Base-by-base conservation (phyloP, 73 alveolate genomes). In the Urostyla sp. region DNA sequence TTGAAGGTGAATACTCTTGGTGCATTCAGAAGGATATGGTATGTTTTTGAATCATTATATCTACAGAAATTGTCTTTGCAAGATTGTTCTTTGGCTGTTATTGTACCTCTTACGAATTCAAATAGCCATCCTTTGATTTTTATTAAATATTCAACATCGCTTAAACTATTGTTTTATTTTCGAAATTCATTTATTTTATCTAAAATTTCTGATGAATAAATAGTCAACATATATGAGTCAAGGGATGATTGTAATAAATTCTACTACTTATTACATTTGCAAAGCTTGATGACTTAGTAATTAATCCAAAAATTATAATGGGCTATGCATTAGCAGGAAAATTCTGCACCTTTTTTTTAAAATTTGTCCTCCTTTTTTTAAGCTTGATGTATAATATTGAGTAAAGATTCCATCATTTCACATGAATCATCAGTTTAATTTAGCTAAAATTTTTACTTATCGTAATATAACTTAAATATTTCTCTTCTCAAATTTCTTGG, bases 381-480 rank as follows among this genome's bases (percentile, higher is more conserved):
- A 31, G 11, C 79, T 24, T 63, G 7, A 40, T 63, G 79, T 24
- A 63, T 26, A 1, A 24, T 1, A 46, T 63, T 63, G 4, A 63
- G 53, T 20, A 63, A 20, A 38, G 1, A 36, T 21, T 63, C 79
- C 10, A 63, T 7, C 5, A 31, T 30, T 48, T 63, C 79, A 40
- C 79, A 63, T 7, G 79, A 57, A 21, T 63, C 79, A 63, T 63
- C 79, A 1, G 79, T 63, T 63, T 63, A 57, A 43, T 43, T 63
- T 37, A 63, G n/a, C 79, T 58, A 58, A 31, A 63, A 63, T 43
- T 40, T 63, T 5, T 40, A 7, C 30, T 34, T n/a, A 16, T 6
- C 7, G 11, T 38, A 37, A n/a, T 24, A 4, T 3, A n/a, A 1
- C 24, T 38, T 38, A 27, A 63, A 63, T 36, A 63, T 26, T 31